Base-by-base conservation (phyloP, 2,329 filamentous ascomycete genomes). In the Ceratocystis cacaofunesta region DNA sequence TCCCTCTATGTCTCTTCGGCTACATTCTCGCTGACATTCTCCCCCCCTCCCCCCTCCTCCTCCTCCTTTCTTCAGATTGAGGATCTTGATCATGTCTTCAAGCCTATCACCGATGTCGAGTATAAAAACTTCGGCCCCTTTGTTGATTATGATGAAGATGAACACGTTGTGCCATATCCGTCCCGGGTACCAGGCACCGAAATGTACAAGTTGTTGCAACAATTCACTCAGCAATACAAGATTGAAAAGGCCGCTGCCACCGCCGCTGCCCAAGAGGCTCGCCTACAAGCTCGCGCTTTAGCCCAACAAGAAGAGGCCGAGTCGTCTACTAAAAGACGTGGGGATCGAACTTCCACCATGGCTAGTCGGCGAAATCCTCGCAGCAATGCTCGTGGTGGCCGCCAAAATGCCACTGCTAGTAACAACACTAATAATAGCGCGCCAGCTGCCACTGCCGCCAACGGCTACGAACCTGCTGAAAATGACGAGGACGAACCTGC, bases 51-150 rank as follows among this genome's bases (percentile, higher is more conserved):
- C 28, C 28, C 28, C 6, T 73, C 71, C 63, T 8, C 15, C 52
- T 4, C 15, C 17, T 25, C 17, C 73, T 71, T 63, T n/a, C 64
- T 66, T 43, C 57, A 78, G 76, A 70, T 77, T 41, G 71, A 72
- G 63, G 78, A 80, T 71, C 74, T 77, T 43, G 74, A 77, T 61
- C 80, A 77, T 69, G 72, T 76, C 69, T 79, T 76, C 70, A 78
- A 76, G 67, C 70, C 73, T 66, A 78, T 81, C 67, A 73, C 75
- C 48, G 76, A 79, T 69, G 74, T 76, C 55, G 74, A 79, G 65
- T 73, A 75, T 63, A 74, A 78, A 55, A 73, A 77, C 43, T 79
- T 80, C 68, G 75, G 76, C 62, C 71, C 75, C 30, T 80, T 78
- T 68, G 72, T 76, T 58, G 72, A 74, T 68, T 74, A 74, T 68